Conservation (phyloP, 2,329 filamentous ascomycete species). For the Paecilomyces formosus region DNA sequence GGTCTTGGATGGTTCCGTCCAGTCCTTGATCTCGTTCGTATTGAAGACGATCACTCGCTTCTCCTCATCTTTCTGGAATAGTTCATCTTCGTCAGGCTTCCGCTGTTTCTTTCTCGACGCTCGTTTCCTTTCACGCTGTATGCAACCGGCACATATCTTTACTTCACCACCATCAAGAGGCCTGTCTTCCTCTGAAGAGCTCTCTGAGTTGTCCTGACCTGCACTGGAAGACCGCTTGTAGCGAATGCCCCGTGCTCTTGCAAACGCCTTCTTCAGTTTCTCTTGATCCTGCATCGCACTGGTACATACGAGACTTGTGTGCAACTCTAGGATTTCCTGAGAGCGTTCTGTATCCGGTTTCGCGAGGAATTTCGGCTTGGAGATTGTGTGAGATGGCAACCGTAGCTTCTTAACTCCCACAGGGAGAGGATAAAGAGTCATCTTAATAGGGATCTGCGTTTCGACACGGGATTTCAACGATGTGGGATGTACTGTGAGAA, state of each 20-base stretch:
- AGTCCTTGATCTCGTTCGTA: constrained; percentile 77
- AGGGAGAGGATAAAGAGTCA: constrained; percentile 71
- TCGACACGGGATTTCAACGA: constrained; percentile 85
- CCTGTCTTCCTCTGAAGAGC: constrained; percentile 59
- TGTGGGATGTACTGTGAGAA: constrained; percentile 57
- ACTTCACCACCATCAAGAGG: constrained; percentile 89
- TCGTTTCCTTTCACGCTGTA: constrained; percentile 82
- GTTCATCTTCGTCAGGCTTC: constrained; percentile 83
- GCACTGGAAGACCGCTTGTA: constrained; percentile 30
- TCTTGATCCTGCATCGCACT: constrained; percentile 76
- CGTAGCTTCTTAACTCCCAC: constrained; percentile 71
- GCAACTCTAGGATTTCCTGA: constrained; percentile 70
- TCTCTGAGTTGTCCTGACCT: constrained; percentile 36
- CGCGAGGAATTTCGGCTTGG: constrained; percentile 82
- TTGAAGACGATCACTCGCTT: constrained; percentile 87
- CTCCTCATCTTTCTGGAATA: constrained; percentile 73
- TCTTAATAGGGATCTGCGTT: constrained; percentile 85
- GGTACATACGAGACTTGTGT: constrained; percentile 79
- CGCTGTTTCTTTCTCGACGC: constrained; percentile 89
- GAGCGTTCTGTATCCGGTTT: constrained; percentile 60
- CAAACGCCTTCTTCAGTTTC: constrained; percentile 59
- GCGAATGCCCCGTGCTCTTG: constrained; percentile 42
- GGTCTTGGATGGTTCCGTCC: constrained; percentile 57
- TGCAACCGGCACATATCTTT: constrained; percentile 84
- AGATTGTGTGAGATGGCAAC: constrained; percentile 82